Base-by-base conservation (phyloP, 176 grass and related monocot species). In the Paspalum vaginatum region DNA sequence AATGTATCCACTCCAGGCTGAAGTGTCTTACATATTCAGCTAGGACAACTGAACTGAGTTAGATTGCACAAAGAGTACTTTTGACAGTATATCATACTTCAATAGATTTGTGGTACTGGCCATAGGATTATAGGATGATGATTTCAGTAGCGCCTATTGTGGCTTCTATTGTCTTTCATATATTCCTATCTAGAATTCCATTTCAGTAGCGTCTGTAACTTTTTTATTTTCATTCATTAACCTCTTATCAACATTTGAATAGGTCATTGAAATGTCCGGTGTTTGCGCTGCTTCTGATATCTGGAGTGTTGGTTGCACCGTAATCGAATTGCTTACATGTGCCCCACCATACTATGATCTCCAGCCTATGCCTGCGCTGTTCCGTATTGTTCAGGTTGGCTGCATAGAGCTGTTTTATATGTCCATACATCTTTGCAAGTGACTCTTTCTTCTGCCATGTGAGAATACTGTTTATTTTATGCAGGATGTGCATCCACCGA, bases 251-350 rank as follows among this genome's bases (percentile, higher is more conserved):
- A 70, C 11, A 21, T 16, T 50, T 62, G 11, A 39, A 40, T 75
- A 99, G 96, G 96, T 99, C 61, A 99, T 99, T 24, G 96, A 95
- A 88, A 93, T 99, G 96, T 93, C 96, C 77, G 92, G 96, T 74
- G 96, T 99, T 84, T 99, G 88, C 53, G 90, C 96, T 58, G 96
- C 96, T 52, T 99, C 96, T 63, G 96, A 99, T 89, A 95, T 99
- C 72, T 99, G 96, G 96, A 99, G 96, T 91, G 96, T 99, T 78
- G 96, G 96, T 24, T 99, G 96, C 86, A 99, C 96, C 52, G 93
- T 99, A 67, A 99, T 99, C 86, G 96, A 99, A 78, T 65, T 99
- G 48, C 90, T 99, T 49, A 99, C 96, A 47, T 99, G 96, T 89
- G 87, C 88, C 37, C 96, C 96, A 14, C 96, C 96, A 69, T 99